A percentile compares a stretch with the other conserved stretches of the same genome.
Evolutionary conservation across 2,329 filamentous ascomycete genomes (phyloP).

Genomic region (Bimuria novae-zelandiae): DNA sequence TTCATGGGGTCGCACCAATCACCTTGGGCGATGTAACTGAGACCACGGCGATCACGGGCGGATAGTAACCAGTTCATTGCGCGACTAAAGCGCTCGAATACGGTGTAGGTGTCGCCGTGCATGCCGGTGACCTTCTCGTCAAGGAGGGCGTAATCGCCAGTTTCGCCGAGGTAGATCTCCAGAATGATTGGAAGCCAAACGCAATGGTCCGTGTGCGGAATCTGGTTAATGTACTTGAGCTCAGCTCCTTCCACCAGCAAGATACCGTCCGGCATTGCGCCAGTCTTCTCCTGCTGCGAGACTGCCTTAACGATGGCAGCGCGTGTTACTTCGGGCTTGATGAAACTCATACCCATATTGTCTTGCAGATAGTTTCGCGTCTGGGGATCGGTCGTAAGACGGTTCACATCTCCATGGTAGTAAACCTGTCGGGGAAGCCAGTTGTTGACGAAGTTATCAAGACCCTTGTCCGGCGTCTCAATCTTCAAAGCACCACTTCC

Average conservation of each 20-base stretch:
- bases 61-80: constrained; percentile 62
- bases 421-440: constrained; percentile 63
- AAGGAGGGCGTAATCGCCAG: constrained; percentile 58
- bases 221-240: constrained; percentile 65
- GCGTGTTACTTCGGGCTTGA: constrained; percentile 57
- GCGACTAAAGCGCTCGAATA: constrained; percentile 60
- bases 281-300: constrained; percentile 58
- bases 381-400: constrained; percentile 62
- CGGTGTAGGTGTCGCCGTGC: constrained; percentile 55
- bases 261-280: constrained; percentile 64
- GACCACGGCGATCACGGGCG: constrained; percentile 57
- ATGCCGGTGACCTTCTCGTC: constrained; percentile 50
- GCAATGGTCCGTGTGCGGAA: constrained; percentile 65
- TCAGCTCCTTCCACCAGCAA: constrained; percentile 59
- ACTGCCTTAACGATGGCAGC: constrained; percentile 56
- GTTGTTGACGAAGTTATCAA: constrained; percentile 64
- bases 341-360: constrained; percentile 65
- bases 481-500: constrained; percentile 58
- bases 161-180: constrained; percentile 61
- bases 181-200: constrained; percentile 62
- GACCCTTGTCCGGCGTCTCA: constrained; percentile 59
- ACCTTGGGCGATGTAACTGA: constrained; percentile 63
- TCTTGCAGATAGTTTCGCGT: constrained; percentile 65
- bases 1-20: constrained; percentile 68
- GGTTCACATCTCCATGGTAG: constrained; percentile 64